These are phyloP conservation scores for Spergularia bocconei DNA, from an alignment of 148 eudicot species.

Conservation along the genomic window DNA sequence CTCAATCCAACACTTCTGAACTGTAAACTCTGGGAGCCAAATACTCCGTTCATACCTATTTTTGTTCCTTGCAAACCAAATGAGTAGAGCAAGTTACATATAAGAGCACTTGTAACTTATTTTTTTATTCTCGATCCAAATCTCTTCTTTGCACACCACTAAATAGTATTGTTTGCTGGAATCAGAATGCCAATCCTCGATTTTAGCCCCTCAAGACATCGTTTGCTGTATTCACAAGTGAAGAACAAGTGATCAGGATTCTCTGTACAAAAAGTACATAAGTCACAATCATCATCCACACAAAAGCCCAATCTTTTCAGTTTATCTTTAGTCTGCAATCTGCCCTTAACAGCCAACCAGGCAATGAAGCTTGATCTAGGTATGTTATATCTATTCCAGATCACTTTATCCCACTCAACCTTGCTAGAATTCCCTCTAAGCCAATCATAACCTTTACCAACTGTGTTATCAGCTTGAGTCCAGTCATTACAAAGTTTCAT, in stretches of 20 bases:
- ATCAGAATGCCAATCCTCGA: neutral
- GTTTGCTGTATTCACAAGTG: neutral
- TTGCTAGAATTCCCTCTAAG: neutral
- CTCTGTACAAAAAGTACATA: neutral
- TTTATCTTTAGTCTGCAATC: neutral
- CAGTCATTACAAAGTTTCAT: too few relatives aligned
- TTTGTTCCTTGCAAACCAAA: too few relatives aligned
- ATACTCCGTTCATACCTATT: too few relatives aligned
- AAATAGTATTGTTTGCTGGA: too few relatives aligned
- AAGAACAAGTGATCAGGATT: neutral
- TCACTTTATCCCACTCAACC: neutral
- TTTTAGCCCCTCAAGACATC: neutral
- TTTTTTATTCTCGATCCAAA: too few relatives aligned
- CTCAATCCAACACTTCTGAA: too few relatives aligned
- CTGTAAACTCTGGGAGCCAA: too few relatives aligned
- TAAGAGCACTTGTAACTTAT: too few relatives aligned
- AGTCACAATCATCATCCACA: neutral
- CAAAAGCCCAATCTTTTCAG: neutral
- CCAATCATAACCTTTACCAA: neutral
- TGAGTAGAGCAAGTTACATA: too few relatives aligned
- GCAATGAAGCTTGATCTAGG: neutral
- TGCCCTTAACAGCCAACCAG: neutral
- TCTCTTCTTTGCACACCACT: too few relatives aligned
- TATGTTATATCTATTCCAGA: neutral
- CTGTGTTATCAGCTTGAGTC: too few relatives aligned